Evolutionary conservation across 805 yeast genomes (phyloP), one percentile per base, ranked within the genome.

Genomic region (Starmerella etchellsii): DNA sequence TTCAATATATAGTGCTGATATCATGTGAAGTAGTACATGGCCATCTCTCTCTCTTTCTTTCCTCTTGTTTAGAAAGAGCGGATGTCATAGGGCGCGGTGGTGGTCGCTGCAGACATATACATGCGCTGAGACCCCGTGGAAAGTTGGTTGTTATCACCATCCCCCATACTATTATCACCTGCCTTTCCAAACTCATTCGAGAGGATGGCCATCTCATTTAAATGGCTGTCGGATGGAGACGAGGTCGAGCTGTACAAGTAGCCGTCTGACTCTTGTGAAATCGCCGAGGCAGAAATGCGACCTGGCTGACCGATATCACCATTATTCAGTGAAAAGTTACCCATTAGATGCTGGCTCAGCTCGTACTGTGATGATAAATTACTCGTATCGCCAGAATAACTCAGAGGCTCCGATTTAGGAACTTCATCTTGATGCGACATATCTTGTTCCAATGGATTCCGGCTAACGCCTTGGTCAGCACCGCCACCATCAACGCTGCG

Each of bases 211-310:
- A 19, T 31, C 7, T 20, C 35, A 20, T 32, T 30, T 16, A 30
- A 7, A 13, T 30, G 32, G 13, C 21, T 15, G 21, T 34, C 37
- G 6, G 37, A 26, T 4, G 30, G 23, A 19, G 36, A 20, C 10
- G 37, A 25, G n/a, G 29, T 34, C 23, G 29, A 15, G 5, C 8
- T 4, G 9, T 34, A 22, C 19, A 16, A 26, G 16, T 35, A 31
- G 9, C 13, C 18, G 24, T 34, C 39, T 9, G 29, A 20, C 2
- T 34, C 39, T 24, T 29, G 43, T 3, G 36, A 16, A 9, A 40
- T 40, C 13, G 31, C 27, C n/a, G 39, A 25, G 4, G 32, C 39
- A 3, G 43, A 36, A 13, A 40, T 34, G n/a, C 39, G 31, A 20
- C 21, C 21, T 4, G 32, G 20, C 21, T 30, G 37, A 3, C 36